phyloP scores from a whole-genome alignment of 2,329 filamentous ascomycete species.

The Aspergillus sp. region DNA sequence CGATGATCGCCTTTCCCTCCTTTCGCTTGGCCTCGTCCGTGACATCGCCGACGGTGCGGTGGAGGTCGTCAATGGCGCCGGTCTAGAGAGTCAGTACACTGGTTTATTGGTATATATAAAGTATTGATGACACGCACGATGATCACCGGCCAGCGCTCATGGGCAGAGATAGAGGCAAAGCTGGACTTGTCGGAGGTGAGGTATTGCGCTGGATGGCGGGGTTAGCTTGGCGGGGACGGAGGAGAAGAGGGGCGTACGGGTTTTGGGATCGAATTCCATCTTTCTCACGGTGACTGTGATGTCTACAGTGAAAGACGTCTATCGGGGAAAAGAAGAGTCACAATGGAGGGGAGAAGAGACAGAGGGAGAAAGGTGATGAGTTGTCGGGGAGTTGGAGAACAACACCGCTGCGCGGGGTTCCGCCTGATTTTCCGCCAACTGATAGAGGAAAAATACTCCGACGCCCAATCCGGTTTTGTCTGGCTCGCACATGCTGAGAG shows the following conservation, averaged over 20 bases:
- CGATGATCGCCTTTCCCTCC: constrained; percentile 85
- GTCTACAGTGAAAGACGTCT: neutral
- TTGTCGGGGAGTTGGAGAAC: neutral
- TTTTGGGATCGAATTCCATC: constrained; percentile 76
- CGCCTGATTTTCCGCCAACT: neutral
- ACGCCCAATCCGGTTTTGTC: neutral
- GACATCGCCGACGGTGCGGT: constrained; percentile 54
- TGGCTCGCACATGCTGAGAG: neutral
- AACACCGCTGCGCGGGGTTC: neutral
- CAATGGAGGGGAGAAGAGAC: neutral
- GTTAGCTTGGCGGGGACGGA: neutral
- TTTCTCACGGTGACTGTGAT: constrained; percentile 2
- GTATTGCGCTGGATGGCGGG: constrained; percentile 57
- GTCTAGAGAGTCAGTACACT: constrained; percentile 57
- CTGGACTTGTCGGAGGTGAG: constrained; percentile 78
- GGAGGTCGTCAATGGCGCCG: constrained; percentile 89
- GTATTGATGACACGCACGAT: constrained; percentile 57
- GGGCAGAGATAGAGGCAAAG: constrained; percentile 82
- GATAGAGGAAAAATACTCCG: too few relatives aligned
- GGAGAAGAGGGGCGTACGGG: constrained; percentile 52
- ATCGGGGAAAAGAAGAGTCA: neutral
- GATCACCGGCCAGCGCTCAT: constrained; percentile 90
- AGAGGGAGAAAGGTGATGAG: neutral
- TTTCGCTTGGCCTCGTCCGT: constrained; percentile 61
- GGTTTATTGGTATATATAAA: neutral